Base-by-base conservation (phyloP, 768 basidiomycete species). In the Udeniomyces megalosporus region DNA sequence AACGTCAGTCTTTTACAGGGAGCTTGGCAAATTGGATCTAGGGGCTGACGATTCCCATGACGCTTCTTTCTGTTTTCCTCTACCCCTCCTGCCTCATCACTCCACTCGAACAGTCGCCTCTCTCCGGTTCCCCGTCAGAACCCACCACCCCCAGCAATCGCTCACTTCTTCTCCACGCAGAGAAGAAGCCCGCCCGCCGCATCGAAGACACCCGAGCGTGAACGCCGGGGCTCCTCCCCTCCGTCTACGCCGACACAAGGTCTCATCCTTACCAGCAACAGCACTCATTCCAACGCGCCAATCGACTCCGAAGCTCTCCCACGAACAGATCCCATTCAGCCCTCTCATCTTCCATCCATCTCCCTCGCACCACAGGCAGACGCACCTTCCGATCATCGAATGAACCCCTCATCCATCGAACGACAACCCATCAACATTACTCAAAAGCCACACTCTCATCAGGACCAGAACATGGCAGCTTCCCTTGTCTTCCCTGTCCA, bases 221-320 rank as follows among this genome's bases (percentile, higher is more conserved):
- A 42, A 34, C 46, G 58, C 58, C 58, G 58, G 58, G 58, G 58
- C 38, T 38, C 46, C 29, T 47, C 58, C 58, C 58, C 58, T 51
- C 49, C 46, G 58, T 42, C 38, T 42, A 17, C 38, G 38, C 38
- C 38, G 38, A 42, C 38, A 42, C 38, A 42, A 42, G 38, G 38
- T 42, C 38, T 42, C 38, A 42, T 42, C 38, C 38, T 17, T 42
- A 8, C 17, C 17, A 17, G 17, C 38, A 42, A 42, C 8, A 42
- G 38, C 38, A 42, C 8, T 42, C 38, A 8, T 42, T 8, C 38
- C 38, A 17, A 8, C 8, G 38, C 38, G 38, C 8, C 38, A 42
- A 26, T 52, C 51, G 4, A 24, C 51, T 52, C 29, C 32, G 28
- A 52, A 31, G 28, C 5, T 24, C 51, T 24, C 51, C 51, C 1